These are phyloP conservation scores for Colletotrichum magnum DNA, from an alignment of 2,329 filamentous ascomycete species.

Conservation along the genomic window DNA sequence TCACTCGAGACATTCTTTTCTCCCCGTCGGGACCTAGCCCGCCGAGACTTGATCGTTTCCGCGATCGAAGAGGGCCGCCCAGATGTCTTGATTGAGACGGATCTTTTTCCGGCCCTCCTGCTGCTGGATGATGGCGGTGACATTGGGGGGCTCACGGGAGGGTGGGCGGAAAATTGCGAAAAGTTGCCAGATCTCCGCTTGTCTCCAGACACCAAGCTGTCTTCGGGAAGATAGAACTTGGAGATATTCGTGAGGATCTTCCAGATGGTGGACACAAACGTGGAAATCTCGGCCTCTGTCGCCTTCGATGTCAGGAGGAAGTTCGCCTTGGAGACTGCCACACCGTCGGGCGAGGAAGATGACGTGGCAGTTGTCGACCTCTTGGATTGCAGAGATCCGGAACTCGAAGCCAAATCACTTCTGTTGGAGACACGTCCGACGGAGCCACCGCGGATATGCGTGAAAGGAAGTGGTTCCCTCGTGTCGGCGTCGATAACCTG, in stretches of 20 bases:
- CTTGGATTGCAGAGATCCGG: constrained; percentile 29
- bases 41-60: constrained; percentile 53
- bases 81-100: constrained; percentile 35
- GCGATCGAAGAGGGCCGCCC: constrained; percentile 50
- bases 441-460: constrained; percentile 54
- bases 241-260: constrained; percentile 62
- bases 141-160: constrained; percentile 21
- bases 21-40: constrained; percentile 46
- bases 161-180: constrained; percentile 49
- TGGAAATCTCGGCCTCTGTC: constrained; percentile 66
- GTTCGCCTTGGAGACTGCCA: constrained; percentile 66
- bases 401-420: constrained; percentile 14
- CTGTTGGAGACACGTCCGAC: constrained; percentile 45
- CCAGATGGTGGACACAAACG: constrained; percentile 67
- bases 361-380: constrained; percentile 14
- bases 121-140: constrained; percentile 30
- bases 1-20: constrained; percentile 42
- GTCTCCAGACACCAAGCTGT: constrained; percentile 20
- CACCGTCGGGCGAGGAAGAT: constrained; percentile 39
- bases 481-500: constrained; percentile 66
- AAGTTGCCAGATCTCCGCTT: constrained; percentile 44
- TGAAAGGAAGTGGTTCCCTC: constrained; percentile 54
- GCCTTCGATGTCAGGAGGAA: constrained; percentile 70
- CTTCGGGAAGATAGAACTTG: constrained; percentile 61
- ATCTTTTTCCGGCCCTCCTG: constrained; percentile 8